phyloP scores from a whole-genome alignment of 2,329 filamentous ascomycete genomes.

The Cyphellophora europaea region DNA sequence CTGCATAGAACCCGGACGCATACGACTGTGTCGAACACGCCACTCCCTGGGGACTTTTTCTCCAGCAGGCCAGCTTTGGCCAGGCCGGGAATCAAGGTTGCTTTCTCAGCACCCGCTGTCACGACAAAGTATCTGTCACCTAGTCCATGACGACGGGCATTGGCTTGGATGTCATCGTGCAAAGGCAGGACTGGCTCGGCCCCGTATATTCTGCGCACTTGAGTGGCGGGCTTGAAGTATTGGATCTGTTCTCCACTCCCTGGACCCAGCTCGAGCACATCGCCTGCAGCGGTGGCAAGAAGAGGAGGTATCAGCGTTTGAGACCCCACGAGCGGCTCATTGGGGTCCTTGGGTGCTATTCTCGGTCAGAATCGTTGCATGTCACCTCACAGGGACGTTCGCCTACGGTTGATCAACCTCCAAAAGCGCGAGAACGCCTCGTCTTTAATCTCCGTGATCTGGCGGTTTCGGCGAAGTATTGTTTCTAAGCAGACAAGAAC shows the following conservation, averaged over 20 bases:
- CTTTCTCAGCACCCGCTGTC: slow-evolving; percentile 36
- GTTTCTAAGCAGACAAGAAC: background rate
- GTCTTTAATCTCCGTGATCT: slow-evolving; percentile 2
- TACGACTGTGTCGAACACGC: slow-evolving; percentile 45
- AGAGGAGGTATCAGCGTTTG: slow-evolving; percentile 31
- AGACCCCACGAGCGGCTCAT: slow-evolving; percentile 21
- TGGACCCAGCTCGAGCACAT: slow-evolving; percentile 42
- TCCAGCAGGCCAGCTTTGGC: slow-evolving; percentile 30
- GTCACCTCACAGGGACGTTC: slow-evolving; percentile 2
- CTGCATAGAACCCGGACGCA: slow-evolving; percentile 47
- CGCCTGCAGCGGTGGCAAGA: slow-evolving; percentile 29
- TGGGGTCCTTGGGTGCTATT: slow-evolving; percentile 13
- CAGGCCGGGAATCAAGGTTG: slow-evolving; percentile 36
- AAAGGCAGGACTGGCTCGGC: slow-evolving; percentile 43
- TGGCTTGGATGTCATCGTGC: slow-evolving; percentile 34
- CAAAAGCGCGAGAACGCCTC: slow-evolving; percentile 2
- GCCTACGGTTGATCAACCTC: slow-evolving; percentile 1
- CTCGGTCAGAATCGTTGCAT: slow-evolving; percentile 9
- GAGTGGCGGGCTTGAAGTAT: slow-evolving; percentile 29
- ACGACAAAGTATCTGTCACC: slow-evolving; percentile 41
- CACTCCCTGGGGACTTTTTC: slow-evolving; percentile 5
- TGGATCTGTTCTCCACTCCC: slow-evolving; percentile 43
- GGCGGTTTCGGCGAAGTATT: slow-evolving; percentile 2
- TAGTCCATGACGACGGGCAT: slow-evolving; percentile 31
- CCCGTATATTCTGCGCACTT: slow-evolving; percentile 42